Conservation (phyloP, 805 yeast genomes). For the Lipomyces anomalus region DNA sequence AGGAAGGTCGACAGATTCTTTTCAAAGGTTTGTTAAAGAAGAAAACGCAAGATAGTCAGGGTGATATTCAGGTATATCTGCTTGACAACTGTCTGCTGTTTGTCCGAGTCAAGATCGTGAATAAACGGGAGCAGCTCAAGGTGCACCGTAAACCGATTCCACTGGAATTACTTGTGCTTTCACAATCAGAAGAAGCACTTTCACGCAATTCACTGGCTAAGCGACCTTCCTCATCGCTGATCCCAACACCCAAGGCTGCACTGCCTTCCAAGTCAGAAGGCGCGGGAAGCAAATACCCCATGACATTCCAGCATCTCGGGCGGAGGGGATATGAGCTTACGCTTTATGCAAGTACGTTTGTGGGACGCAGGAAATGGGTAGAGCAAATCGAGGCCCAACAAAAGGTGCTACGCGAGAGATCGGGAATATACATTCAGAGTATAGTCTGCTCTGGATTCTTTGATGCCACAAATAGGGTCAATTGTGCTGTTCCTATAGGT, state of each 20-base stretch:
- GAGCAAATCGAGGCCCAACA: conserved; percentile 80
- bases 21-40: conserved; percentile 73
- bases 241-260: conserved; percentile 25
- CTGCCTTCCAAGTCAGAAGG: conserved; percentile 24
- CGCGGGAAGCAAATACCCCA: conserved; percentile 34
- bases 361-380: conserved; percentile 69
- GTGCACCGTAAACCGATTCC: conserved; percentile 67
- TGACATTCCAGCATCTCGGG: conserved; percentile 47
- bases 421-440: conserved; percentile 73
- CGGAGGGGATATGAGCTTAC: conserved; percentile 44
- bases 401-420: conserved; percentile 57
- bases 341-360: conserved; percentile 38
- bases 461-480: conserved; percentile 67
- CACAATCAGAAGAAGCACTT: conserved; percentile 80
- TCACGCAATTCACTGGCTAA: too few species aligned
- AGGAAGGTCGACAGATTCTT: conserved; percentile 71
- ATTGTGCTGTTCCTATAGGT: conserved; percentile 90
- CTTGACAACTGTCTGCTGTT: conserved; percentile 84
- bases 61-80: conserved; percentile 77
- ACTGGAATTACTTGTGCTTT: conserved; percentile 33
- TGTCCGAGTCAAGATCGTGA: conserved; percentile 77
- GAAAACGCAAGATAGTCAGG: conserved; percentile 56
- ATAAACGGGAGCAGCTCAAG: conserved; percentile 83
- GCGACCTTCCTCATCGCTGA: conserved; percentile 30
- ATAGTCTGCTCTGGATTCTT: conserved; percentile 72